Conservation (phyloP, 1,284 basidiomycete species). For the Cutaneotrichosporon mucoides region DNA sequence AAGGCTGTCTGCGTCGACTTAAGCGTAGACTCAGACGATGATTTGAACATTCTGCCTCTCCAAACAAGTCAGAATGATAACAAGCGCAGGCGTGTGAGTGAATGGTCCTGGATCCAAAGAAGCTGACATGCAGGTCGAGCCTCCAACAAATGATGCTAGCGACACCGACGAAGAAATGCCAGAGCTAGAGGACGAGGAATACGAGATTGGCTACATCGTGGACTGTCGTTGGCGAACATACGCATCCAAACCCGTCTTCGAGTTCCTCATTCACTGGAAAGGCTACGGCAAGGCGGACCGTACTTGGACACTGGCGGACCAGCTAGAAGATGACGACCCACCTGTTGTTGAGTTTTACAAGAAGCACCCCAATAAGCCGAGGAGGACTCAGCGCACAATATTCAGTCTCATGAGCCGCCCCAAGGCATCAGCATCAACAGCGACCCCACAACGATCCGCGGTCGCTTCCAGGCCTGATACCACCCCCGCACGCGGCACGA, state of each 20-base stretch:
- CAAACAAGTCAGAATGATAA: background rate
- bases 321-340: constrained; percentile 47
- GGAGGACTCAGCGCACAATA: constrained; percentile 2
- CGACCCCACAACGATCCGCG: background rate
- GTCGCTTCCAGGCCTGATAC: background rate
- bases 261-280: constrained; percentile 42
- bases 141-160: background rate
- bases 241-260: constrained; percentile 22
- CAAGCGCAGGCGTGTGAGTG: constrained; percentile 5
- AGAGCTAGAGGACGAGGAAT: constrained; percentile 34
- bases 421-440: background rate
- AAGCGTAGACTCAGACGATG: constrained; percentile 1
- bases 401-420: constrained; percentile 3
- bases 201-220: constrained; percentile 41
- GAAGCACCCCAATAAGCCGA: constrained; percentile 29
- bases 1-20: background rate
- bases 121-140: background rate
- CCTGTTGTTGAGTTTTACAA: constrained; percentile 34
- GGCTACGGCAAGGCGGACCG: constrained; percentile 30
- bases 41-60: background rate
- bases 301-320: constrained; percentile 34
- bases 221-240: constrained; percentile 28
- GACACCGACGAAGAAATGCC: constrained; percentile 4
- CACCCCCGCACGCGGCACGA: no score
- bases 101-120: background rate